Evolutionary conservation across 768 basidiomycete genomes (phyloP).

Genomic region (Mycena crocata): DNA sequence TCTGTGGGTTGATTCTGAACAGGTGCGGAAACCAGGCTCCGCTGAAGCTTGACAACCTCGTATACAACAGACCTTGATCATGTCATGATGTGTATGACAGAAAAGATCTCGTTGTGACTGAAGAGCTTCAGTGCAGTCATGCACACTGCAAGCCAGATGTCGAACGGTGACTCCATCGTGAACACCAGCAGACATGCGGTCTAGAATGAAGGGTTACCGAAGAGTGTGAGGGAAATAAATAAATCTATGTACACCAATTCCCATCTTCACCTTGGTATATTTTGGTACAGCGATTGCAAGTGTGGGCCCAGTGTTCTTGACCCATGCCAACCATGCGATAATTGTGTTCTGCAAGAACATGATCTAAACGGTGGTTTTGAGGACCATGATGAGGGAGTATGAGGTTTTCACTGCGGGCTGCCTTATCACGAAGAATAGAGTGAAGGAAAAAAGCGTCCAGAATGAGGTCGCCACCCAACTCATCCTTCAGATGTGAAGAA

Average conservation of each 20-base stretch:
- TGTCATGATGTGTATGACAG: constrained; percentile 22
- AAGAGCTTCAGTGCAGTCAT: constrained; percentile 27
- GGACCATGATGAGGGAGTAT: constrained; percentile 1
- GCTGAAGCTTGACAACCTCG: constrained; percentile 5
- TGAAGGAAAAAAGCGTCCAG: constrained; percentile 5
- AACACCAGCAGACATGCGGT: constrained; percentile 23
- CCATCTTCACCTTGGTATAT: background rate
- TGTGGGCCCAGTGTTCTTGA: constrained; percentile 16
- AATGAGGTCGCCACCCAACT: background rate
- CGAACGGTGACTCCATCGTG: constrained; percentile 41
- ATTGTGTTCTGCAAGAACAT: constrained; percentile 11
- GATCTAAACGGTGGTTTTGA: constrained; percentile 1
- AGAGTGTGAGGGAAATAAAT: background rate
- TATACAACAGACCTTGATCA: constrained; percentile 10
- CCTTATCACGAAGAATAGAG: constrained; percentile 2
- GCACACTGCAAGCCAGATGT: constrained; percentile 37
- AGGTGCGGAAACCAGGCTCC: background rate
- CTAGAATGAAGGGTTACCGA: constrained; percentile 2
- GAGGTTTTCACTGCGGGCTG: background rate
- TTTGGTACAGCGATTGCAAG: constrained; percentile 14
- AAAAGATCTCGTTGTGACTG: constrained; percentile 22
- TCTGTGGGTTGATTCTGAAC: background rate
- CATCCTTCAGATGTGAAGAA: background rate
- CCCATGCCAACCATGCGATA: constrained; percentile 21
- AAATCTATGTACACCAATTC: background rate